Conservation (phyloP, 805 yeast species). For the Wickerhamomyces rabaulensis region DNA sequence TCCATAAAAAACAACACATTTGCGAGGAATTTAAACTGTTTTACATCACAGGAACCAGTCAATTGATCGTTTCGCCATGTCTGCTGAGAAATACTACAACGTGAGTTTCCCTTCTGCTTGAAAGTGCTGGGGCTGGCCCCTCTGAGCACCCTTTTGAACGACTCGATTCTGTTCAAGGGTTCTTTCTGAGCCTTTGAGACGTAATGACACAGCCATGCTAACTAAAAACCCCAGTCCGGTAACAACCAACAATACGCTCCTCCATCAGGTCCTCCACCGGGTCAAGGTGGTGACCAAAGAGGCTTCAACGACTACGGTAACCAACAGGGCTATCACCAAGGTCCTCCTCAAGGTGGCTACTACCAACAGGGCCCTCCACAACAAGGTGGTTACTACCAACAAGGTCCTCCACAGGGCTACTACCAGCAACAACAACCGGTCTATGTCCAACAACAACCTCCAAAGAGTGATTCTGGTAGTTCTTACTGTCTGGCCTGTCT, state of each 20-base stretch:
- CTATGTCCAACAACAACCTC: conserved; percentile 46
- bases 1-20: no score
- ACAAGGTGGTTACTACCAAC: conserved; percentile 35
- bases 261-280: conserved; percentile 13
- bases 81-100: conserved; percentile 24
- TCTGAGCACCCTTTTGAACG: no score
- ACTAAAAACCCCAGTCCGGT: background rate
- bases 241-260: conserved; percentile 3
- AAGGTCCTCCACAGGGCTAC: conserved; percentile 37
- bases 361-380: conserved; percentile 28
- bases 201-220: background rate
- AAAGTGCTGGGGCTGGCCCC: no score
- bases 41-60: no score
- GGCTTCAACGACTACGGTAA: conserved; percentile 19
- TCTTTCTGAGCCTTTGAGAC: background rate
- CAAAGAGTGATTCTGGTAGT: conserved; percentile 27
- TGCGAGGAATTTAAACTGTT: no score
- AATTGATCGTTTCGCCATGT: no score
- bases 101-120: conserved; percentile 2
- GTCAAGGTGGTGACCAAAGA: conserved; percentile 5
- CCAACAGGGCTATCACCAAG: conserved; percentile 26
- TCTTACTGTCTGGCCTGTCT: conserved; percentile 49
- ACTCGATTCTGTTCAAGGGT: no score
- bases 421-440: conserved; percentile 46
- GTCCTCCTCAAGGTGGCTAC: conserved; percentile 30